These are phyloP conservation scores for Moricandia arvensis DNA, from an alignment of 345 rosid genomes.

Conservation along the genomic window DNA sequence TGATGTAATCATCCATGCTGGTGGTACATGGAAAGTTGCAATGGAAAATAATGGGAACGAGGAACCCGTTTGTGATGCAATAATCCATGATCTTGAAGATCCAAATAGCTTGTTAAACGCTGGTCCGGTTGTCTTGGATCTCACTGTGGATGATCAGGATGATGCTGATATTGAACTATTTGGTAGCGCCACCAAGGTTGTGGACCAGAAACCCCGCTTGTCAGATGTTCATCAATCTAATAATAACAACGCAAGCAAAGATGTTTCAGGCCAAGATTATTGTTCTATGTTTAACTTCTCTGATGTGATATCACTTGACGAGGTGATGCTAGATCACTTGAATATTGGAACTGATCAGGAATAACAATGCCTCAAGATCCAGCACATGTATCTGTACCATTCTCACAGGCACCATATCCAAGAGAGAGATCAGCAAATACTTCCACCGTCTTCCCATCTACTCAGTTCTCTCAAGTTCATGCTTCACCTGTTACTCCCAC, in stretches of 20 bases:
- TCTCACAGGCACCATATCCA: slow-evolving; percentile 44
- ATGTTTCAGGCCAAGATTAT: slow-evolving; percentile 38
- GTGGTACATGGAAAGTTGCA: slow-evolving; percentile 86
- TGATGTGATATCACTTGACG: slow-evolving; percentile 32
- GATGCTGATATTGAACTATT: slow-evolving; percentile 45
- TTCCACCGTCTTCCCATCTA: slow-evolving; percentile 33
- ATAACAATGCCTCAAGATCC: slow-evolving; percentile 47
- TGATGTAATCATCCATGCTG: slow-evolving; percentile 66
- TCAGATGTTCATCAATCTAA: slow-evolving; percentile 38
- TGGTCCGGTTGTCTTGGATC: slow-evolving; percentile 59
- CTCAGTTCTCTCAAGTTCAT: slow-evolving; percentile 39
- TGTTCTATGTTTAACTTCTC: slow-evolving; percentile 35
- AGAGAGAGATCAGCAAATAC: slow-evolving; percentile 47
- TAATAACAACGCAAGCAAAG: slow-evolving; percentile 26
- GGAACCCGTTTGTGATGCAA: slow-evolving; percentile 37
- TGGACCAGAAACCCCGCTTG: slow-evolving; percentile 65
- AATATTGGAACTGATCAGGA: slow-evolving; percentile 36
- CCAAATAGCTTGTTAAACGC: slow-evolving; percentile 35
- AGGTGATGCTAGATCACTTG: slow-evolving; percentile 25
- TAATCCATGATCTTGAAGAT: slow-evolving; percentile 40
- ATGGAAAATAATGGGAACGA: slow-evolving; percentile 43
- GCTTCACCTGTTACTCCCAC: slow-evolving; percentile 28
- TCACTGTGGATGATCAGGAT: slow-evolving; percentile 50
- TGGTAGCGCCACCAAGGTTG: slow-evolving; percentile 40
- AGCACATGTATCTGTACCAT: slow-evolving; percentile 43